Percentiles rank a stretch among this genome's conserved stretches.
Evolutionary conservation across 805 yeast genomes (phyloP).

Genomic region (Hanseniaspora occidentalis): DNA sequence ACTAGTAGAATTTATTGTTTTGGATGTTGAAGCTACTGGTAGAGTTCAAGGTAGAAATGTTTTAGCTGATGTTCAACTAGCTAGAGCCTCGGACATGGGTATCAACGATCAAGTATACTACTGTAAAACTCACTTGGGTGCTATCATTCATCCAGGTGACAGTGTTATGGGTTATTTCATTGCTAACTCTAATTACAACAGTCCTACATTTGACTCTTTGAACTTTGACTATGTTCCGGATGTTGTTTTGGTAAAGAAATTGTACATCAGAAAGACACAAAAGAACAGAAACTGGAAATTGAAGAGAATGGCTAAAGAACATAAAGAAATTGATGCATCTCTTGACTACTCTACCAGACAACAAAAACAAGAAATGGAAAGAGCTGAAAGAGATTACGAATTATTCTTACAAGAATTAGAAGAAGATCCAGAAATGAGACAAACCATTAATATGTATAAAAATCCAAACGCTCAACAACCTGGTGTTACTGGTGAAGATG

Average conservation of each 20-base stretch:
- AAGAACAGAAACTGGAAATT: slow-evolving; percentile 79
- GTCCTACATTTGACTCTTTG: slow-evolving; percentile 65
- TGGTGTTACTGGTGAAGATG: slow-evolving; percentile 29
- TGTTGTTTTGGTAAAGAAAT: slow-evolving; percentile 79
- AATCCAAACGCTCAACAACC: slow-evolving; percentile 24
- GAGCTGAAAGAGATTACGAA: slow-evolving; percentile 92
- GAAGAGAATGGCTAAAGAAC: slow-evolving; percentile 96
- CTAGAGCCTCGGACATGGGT: slow-evolving; percentile 84
- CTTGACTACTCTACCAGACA: slow-evolving; percentile 49
- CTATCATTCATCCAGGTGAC: slow-evolving; percentile 91
- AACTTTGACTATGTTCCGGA: slow-evolving; percentile 62
- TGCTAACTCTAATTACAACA: slow-evolving; percentile 77
- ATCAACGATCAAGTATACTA: slow-evolving; percentile 71
- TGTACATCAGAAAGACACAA: slow-evolving; percentile 67
- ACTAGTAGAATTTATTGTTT: slow-evolving; percentile 73
- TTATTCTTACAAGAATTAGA: slow-evolving; percentile 92
- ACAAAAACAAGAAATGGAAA: slow-evolving; percentile 78
- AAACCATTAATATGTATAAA: slow-evolving; percentile 80
- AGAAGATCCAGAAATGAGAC: slow-evolving; percentile 92
- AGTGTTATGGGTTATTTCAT: slow-evolving; percentile 85
- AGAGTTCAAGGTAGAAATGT: slow-evolving; percentile 62
- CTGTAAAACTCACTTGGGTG: slow-evolving; percentile 87
- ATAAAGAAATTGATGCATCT: slow-evolving; percentile 72
- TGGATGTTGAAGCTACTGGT: slow-evolving; percentile 92
- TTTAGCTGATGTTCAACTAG: slow-evolving; percentile 81